Evolutionary conservation across 352 stramenopile genomes (phyloP), one percentile per base, ranked within the genome.

Genomic region (Phytophthora europaea): DNA sequence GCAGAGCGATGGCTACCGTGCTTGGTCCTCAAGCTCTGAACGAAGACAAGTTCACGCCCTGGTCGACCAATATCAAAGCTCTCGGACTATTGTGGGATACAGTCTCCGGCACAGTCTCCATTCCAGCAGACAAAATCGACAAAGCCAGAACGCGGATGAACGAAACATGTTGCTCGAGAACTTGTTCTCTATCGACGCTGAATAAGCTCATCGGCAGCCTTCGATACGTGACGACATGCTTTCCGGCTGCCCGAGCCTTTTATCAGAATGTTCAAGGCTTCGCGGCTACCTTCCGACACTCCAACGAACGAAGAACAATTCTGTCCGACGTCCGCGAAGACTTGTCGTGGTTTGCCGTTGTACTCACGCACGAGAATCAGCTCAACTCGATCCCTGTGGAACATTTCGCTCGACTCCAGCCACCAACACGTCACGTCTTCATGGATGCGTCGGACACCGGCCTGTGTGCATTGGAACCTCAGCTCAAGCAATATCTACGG

Each of bases 401-500:
- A 43, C 36, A 43, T 43, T 43, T 43, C 16, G 36, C 10, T 13
- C 4, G 36, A 13, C 12, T 43, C 12, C 12, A 43, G 3, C 36
- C 36, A 18, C 36, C 36, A 13, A 18, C 36, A 0, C 36, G 36
- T 10, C 36, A 43, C 36, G 36, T 43, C 36, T 43, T 10, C 12
- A 43, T 43, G 36, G 36, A 18, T 43, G 36, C 26, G 55, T 75
- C 67, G 0, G 58, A 73, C 12, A 60, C 45, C 3, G 54, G 67
- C 3, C 0, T 53, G 3, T 66, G 47, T 38, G 67, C 60, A 0
- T 10, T 70, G 18, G 67, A 75, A 52, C 53, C 47, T 2, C 60
- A 70, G 4, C 34, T 75, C 1, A 56, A 62, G 8, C 60, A 75
- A 36, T 75, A 31, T 18, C 57, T 70, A 3, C 53, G 61, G 13